Percentiles rank a stretch among this genome's conserved stretches.
Conservation (phyloP, 306 rosid genomes). For the Sindora glabra region DNA sequence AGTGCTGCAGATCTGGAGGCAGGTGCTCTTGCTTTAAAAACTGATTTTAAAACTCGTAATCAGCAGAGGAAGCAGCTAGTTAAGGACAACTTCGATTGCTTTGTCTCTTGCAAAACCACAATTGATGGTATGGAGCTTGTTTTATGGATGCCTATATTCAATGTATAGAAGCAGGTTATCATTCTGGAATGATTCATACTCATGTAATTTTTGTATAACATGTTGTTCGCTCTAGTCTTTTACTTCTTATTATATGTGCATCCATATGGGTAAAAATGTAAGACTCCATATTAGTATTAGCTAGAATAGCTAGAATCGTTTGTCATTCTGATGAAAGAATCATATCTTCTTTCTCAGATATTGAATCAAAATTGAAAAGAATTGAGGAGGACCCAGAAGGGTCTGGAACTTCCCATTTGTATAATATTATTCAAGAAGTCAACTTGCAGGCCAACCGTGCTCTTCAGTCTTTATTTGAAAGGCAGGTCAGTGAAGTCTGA, state of each 20-base stretch:
- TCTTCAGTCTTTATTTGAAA: conserved; percentile 83
- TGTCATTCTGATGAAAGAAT: conserved; percentile 21
- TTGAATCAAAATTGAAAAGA: conserved; percentile 84
- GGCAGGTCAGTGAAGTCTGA: conserved; percentile 67
- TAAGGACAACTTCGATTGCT: conserved; percentile 97
- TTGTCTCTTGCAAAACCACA: conserved; percentile 98
- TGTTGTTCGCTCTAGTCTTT: background rate
- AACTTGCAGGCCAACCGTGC: conserved; percentile 88
- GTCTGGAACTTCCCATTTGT: conserved; percentile 90
- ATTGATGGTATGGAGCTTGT: conserved; percentile 68
- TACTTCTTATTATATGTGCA: background rate
- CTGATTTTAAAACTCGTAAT: conserved; percentile 86
- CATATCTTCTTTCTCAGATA: conserved; percentile 45
- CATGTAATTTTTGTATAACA: too few relatives aligned
- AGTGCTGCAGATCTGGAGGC: conserved; percentile 80
- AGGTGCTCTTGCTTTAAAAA: conserved; percentile 80
- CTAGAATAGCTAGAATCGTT: background rate
- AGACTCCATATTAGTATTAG: background rate
- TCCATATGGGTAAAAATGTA: conserved; percentile 5
- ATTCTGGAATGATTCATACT: too few relatives aligned
- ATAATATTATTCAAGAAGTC: conserved; percentile 72
- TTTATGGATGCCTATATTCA: conserved; percentile 13
- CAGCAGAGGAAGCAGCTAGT: conserved; percentile 91
- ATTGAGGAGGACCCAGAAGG: conserved; percentile 99
- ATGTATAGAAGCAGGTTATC: conserved; percentile 7